Evolutionary conservation across 2,329 filamentous ascomycete genomes (phyloP).

Genomic region (Alternaria solani): DNA sequence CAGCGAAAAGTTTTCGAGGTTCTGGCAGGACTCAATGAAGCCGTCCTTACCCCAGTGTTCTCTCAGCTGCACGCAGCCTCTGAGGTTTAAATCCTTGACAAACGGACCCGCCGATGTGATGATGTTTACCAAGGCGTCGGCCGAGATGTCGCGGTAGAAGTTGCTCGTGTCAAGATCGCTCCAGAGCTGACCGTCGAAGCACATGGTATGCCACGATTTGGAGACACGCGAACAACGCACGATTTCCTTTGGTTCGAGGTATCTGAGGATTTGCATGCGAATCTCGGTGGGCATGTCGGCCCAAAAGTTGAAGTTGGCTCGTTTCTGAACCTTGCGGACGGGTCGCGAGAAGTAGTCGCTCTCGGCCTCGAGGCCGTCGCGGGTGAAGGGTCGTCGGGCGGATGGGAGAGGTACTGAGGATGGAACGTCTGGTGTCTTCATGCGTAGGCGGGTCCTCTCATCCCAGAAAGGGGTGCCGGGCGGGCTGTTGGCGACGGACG

Average conservation of each 20-base stretch:
- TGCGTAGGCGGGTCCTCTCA: constrained; percentile 63
- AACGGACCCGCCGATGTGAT: constrained; percentile 88
- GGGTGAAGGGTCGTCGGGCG: constrained; percentile 64
- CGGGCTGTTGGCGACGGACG: constrained; percentile 59
- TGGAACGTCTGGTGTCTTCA: constrained; percentile 61
- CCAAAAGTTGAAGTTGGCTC: constrained; percentile 74
- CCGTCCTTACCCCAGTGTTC: constrained; percentile 80
- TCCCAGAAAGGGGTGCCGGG: constrained; percentile 59
- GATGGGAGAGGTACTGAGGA: constrained; percentile 69
- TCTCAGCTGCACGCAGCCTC: constrained; percentile 88
- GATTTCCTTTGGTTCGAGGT: constrained; percentile 80
- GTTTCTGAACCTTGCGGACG: constrained; percentile 45
- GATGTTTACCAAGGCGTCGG: constrained; percentile 82
- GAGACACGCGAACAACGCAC: constrained; percentile 80
- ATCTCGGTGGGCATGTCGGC: constrained; percentile 82
- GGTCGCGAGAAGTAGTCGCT: constrained; percentile 59
- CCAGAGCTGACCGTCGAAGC: constrained; percentile 97
- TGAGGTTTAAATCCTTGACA: constrained; percentile 85
- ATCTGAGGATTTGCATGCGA: constrained; percentile 77
- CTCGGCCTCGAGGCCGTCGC: constrained; percentile 50
- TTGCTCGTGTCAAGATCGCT: constrained; percentile 79
- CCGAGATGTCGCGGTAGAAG: constrained; percentile 88
- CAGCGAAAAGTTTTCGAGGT: constrained; percentile 85
- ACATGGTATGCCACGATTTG: constrained; percentile 79
- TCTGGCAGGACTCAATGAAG: constrained; percentile 83